Evolutionary conservation across 1,284 basidiomycete species (phyloP).

Genomic region (Microbotryum scabiosae): DNA sequence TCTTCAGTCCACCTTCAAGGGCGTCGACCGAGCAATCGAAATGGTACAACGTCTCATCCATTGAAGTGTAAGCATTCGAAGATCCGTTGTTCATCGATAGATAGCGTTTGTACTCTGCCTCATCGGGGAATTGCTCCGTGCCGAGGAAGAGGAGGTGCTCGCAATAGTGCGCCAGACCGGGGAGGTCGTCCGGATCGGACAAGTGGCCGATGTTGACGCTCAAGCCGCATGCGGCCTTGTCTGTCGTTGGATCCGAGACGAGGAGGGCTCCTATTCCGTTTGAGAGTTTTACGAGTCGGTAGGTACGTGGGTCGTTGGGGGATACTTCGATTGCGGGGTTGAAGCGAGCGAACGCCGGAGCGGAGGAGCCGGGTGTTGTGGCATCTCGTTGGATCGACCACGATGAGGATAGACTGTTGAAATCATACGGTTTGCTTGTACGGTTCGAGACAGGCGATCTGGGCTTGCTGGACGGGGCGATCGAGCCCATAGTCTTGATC

Average conservation of each 20-base stretch:
- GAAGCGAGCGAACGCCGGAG: no score
- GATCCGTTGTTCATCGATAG: slow-evolving; percentile 77
- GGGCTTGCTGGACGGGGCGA: no score
- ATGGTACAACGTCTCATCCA: slow-evolving; percentile 89
- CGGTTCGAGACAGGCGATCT: no score
- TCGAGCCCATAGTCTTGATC: no score
- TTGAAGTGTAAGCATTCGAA: slow-evolving; percentile 71
- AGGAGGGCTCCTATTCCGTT: slow-evolving; percentile 85
- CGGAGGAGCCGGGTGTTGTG: no score
- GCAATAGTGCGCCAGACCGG: slow-evolving; percentile 74
- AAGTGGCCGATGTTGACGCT: slow-evolving; percentile 94
- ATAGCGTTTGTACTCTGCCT: slow-evolving; percentile 84
- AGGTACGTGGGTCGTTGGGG: neutral
- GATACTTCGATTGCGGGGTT: no score
- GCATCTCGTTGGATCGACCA: neutral
- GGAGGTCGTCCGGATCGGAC: slow-evolving; percentile 84
- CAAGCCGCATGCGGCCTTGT: slow-evolving; percentile 91
- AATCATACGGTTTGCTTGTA: no score
- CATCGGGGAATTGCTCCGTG: slow-evolving; percentile 59
- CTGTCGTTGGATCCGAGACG: slow-evolving; percentile 77
- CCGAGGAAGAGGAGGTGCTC: slow-evolving; percentile 90
- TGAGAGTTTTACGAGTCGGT: slow-evolving; percentile 58
- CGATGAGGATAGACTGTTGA: no score
- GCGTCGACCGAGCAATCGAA: slow-evolving; percentile 83
- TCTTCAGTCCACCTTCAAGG: slow-evolving; percentile 71